These are phyloP conservation scores for Didymella keratinophila DNA, from an alignment of 2,329 filamentous ascomycete species.

Conservation along the genomic window DNA sequence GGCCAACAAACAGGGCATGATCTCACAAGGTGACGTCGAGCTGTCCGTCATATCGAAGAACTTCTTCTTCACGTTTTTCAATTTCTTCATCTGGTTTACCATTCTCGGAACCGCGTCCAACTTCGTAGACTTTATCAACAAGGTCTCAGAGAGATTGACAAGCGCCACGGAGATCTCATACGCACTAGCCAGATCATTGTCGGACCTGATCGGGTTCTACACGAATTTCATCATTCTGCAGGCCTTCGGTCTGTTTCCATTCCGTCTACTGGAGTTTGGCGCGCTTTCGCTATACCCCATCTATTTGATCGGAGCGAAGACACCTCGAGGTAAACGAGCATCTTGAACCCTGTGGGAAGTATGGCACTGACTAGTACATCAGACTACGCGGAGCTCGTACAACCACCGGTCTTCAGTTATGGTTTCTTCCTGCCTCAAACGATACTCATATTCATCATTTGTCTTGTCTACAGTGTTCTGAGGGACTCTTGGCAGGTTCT, in stretches of 20 bases:
- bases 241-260: constrained; percentile 90
- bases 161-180: constrained; percentile 82
- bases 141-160: constrained; percentile 74
- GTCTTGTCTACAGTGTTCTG: constrained; percentile 91
- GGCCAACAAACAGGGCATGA: constrained; percentile 90
- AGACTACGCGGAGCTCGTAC: constrained; percentile 82
- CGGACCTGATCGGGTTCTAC: constrained; percentile 82
- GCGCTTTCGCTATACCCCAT: constrained; percentile 85
- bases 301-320: constrained; percentile 78
- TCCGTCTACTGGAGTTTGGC: constrained; percentile 89
- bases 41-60: constrained; percentile 97
- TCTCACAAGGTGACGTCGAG: constrained; percentile 93
- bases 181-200: constrained; percentile 77
- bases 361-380: constrained; percentile 4
- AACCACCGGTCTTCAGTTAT: constrained; percentile 90
- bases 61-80: constrained; percentile 99
- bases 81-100: constrained; percentile 95
- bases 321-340: constrained; percentile 68
- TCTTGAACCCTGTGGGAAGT: too few relatives aligned
- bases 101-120: constrained; percentile 81
- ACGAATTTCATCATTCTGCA: constrained; percentile 94
- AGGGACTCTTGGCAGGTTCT: constrained; percentile 81
- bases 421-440: constrained; percentile 95
- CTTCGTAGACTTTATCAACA: constrained; percentile 70
- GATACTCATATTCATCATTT: constrained; percentile 92